Evolutionary conservation across 2,329 filamentous ascomycete genomes (phyloP), one percentile per base, ranked within the genome.

Genomic region (Exophiala oligosperma): DNA sequence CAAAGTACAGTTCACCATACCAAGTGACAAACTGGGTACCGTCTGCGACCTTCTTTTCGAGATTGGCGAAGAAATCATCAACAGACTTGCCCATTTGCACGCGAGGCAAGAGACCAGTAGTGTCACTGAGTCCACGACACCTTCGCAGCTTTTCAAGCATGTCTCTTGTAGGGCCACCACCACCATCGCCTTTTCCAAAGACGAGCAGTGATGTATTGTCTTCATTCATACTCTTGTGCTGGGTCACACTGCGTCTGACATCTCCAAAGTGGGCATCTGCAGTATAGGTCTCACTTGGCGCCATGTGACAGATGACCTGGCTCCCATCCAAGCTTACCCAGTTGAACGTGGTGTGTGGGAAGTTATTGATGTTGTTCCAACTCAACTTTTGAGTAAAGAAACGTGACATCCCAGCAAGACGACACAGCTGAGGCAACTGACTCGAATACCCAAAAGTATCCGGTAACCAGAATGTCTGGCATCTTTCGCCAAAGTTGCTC

Each of bases 341-440:
- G 74, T 96, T 96, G 81, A 99, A 99, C 0, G 94, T 97, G 4
- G 94, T 97, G 71, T 97, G 94, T 0, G 94, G 94, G 77, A 97
- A 99, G 70, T 90, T 96, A 77, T 97, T 97, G 82, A 97, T 97
- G 73, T 97, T 97, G 79, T 97, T 97, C 94, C 94, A 99, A 79
- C 93, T 97, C 59, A 99, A 81, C 78, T 99, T 99, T 74, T 99
- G 94, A 0, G 94, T 99, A 69, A 99, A 89, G 79, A 99, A 99
- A 35, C 93, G 86, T 57, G 85, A 90, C 94, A 99, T 97, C 21
- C 92, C 93, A n/a, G 94, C 90, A 28, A 97, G 79, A 2, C 93
- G 89, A 71, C 92, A 97, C 43, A 99, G 80, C 71, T 99, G 94
- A 11, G 94, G 94, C 43, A 99, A 83, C 74, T 99, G 94, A 50